phyloP scores from a whole-genome alignment of 2,329 filamentous ascomycete species.

The Phaeoacremonium minimum region DNA sequence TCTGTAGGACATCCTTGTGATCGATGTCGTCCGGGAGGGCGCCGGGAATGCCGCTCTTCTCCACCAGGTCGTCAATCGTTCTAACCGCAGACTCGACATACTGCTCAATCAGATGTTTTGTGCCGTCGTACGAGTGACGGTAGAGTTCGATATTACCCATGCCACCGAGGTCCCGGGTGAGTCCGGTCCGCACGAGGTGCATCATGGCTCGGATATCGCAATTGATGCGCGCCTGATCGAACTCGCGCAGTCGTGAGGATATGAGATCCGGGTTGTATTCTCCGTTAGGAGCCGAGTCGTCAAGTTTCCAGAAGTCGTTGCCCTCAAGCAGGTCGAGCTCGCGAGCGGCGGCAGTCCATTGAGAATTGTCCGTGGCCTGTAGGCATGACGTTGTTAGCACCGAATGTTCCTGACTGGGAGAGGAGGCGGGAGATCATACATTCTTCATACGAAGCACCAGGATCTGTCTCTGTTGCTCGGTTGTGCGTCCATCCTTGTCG shows the following conservation, averaged over 20 bases:
- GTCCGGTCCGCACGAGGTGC: constrained; percentile 71
- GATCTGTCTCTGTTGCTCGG: constrained; percentile 58
- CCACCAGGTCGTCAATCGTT: constrained; percentile 69
- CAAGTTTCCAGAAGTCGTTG: constrained; percentile 76
- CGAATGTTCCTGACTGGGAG: too few relatives aligned
- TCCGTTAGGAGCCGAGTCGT: constrained; percentile 39
- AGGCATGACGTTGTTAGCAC: background rate
- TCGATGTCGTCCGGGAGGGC: constrained; percentile 50
- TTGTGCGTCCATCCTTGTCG: constrained; percentile 36
- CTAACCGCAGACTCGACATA: constrained; percentile 78
- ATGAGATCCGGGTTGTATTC: constrained; percentile 72
- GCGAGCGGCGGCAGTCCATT: constrained; percentile 73
- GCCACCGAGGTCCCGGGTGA: constrained; percentile 77
- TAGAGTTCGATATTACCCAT: constrained; percentile 85
- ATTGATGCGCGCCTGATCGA: constrained; percentile 69
- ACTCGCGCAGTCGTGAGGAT: constrained; percentile 61
- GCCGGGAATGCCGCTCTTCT: constrained; percentile 40
- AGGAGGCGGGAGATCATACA: constrained; percentile 37
- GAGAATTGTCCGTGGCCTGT: constrained; percentile 62
- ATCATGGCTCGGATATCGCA: constrained; percentile 75
- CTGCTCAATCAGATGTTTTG: constrained; percentile 79
- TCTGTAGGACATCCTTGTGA: constrained; percentile 58
- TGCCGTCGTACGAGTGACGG: constrained; percentile 78
- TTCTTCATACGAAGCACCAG: constrained; percentile 62
- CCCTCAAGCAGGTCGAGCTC: constrained; percentile 77